phyloP scores from a whole-genome alignment of 441 rosid genomes.

The Sinapis alba region DNA sequence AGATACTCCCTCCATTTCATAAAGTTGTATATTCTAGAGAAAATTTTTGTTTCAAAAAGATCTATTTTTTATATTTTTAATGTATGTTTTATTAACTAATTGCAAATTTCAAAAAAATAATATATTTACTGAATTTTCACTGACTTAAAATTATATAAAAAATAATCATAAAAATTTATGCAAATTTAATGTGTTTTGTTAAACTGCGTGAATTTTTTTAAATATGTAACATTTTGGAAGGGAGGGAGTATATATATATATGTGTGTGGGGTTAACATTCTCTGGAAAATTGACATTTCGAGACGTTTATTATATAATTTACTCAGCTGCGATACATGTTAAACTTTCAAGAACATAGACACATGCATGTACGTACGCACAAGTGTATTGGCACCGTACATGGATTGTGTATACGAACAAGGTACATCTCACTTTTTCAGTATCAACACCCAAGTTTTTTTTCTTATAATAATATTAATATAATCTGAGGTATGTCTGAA shows the following conservation, averaged over 20 bases:
- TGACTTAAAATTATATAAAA: no score
- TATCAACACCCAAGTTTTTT: neutral
- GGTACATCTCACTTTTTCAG: conserved; percentile 1
- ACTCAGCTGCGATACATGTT: neutral
- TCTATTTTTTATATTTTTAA: no score
- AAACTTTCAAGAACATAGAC: conserved; percentile 7
- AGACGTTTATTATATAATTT: neutral
- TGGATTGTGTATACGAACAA: neutral
- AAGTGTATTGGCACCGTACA: neutral
- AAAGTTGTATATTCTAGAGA: no score
- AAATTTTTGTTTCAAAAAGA: no score
- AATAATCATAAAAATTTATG: no score
- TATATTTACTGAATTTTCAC: no score
- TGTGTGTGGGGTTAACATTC: neutral
- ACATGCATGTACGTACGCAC: conserved; percentile 5
- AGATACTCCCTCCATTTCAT: no score
- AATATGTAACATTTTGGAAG: no score
- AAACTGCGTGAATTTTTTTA: no score
- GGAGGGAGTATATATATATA: neutral
- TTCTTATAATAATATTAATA: neutral
- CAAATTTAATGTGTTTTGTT: no score
- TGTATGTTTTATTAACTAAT: no score
- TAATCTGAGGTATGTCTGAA: neutral
- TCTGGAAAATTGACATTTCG: neutral
- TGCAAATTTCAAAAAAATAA: no score